Conservation (phyloP, 192 early-diverging fungal species). For the Umbelopsis sp. region DNA sequence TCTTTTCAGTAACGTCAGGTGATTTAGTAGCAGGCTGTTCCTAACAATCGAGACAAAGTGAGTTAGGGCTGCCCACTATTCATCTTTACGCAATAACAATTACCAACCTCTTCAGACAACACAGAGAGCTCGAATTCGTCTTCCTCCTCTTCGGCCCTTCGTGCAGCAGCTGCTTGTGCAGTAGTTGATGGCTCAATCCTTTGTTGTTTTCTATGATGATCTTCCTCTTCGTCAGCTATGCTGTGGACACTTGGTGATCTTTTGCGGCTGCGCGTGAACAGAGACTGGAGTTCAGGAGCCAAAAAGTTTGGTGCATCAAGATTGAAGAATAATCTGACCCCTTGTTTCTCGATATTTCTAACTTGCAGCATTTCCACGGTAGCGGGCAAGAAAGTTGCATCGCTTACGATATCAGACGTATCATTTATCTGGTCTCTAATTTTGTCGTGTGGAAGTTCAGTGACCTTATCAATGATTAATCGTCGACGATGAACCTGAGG, state of each 20-base stretch:
- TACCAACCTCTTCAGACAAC: background rate
- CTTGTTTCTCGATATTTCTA: constrained; percentile 36
- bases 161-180: constrained; percentile 34
- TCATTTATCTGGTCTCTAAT: constrained; percentile 55
- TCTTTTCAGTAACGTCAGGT: background rate
- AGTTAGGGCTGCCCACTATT: background rate
- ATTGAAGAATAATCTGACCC: constrained; percentile 43
- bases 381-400: constrained; percentile 47
- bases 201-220: constrained; percentile 13
- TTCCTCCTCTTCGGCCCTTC: background rate
- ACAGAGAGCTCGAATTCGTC: background rate
- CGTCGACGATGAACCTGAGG: constrained; percentile 50
- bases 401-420: constrained; percentile 58
- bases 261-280: constrained; percentile 38
- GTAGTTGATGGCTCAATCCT: constrained; percentile 44
- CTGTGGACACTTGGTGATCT: constrained; percentile 15
- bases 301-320: constrained; percentile 29
- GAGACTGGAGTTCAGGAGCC: constrained; percentile 37
- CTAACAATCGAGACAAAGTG: background rate
- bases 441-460: constrained; percentile 62
- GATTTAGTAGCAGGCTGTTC: constrained; percentile 22
- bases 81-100: background rate
- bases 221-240: background rate
- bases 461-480: constrained; percentile 67
- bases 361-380: constrained; percentile 48